Conservation (phyloP, 331 rosid genomes). For the Quercus lobata region DNA sequence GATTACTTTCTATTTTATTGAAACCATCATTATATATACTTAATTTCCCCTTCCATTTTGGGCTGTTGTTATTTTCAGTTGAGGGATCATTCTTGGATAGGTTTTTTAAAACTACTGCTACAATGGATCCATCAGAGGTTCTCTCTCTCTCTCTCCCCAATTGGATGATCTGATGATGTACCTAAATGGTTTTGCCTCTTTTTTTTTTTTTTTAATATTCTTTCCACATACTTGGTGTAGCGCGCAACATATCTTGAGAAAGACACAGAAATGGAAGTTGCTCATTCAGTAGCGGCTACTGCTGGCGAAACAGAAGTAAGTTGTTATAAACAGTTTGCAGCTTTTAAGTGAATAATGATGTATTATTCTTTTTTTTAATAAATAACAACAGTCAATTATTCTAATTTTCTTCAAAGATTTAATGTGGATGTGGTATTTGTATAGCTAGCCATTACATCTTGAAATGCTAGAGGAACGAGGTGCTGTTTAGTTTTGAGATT, state of each 20-base stretch:
- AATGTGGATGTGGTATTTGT: neutral
- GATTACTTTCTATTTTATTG: neutral
- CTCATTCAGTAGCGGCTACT: constrained; percentile 88
- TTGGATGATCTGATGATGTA: neutral
- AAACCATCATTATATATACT: too few relatives aligned
- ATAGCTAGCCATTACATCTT: neutral
- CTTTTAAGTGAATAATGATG: neutral
- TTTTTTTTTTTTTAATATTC: constrained; percentile 9
- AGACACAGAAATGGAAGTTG: constrained; percentile 86
- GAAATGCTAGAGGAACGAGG: neutral
- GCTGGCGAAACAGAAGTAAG: constrained; percentile 88
- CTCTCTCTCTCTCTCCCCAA: constrained; percentile 12
- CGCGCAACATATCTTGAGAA: constrained; percentile 89
- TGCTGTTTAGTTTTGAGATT: neutral
- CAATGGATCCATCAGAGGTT: constrained; percentile 83
- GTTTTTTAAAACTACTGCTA: constrained; percentile 73
- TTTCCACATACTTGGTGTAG: constrained; percentile 29
- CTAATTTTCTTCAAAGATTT: neutral
- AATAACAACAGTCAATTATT: neutral
- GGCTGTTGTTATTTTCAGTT: constrained; percentile 32
- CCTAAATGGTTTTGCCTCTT: neutral
- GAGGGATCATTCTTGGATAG: constrained; percentile 84
- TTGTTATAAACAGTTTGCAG: neutral
- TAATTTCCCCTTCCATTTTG: too few relatives aligned
- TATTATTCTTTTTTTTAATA: too few relatives aligned